Base-by-base conservation (phyloP, 208 protist genomes). In the Naegleria lovaniensis region DNA sequence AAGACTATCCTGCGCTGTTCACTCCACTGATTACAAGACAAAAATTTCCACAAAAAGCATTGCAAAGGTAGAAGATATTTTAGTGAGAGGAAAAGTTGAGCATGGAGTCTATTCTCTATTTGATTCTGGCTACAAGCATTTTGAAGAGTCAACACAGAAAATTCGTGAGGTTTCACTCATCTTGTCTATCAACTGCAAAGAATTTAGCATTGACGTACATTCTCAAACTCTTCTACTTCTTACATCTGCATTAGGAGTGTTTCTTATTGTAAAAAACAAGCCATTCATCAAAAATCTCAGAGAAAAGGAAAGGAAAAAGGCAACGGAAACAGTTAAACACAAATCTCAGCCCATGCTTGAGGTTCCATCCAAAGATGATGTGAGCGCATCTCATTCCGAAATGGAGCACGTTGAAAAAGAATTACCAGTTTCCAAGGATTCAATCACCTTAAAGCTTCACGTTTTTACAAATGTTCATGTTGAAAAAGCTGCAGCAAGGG, bases 381-480 rank as follows among this genome's bases (percentile, higher is more conserved):
- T 79, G 19, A 36, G 6, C 9, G 9, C 1, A 2, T 79, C 67
- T 36, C 13, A 19, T 13, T 9, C 13, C 6, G 67, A 79, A 79
- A 25, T 9, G 9, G 67, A 79, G 9, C 58, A 75, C 25, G 29
- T 19, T 29, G 67, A 79, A 79, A 79, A 79, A 79, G 29, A 79
- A 36, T 36, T 79, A 9, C 67, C 67, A 36, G 67, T 79, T 25
- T 36, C 19, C 16, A 25, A 79, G n/a, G 67, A 36, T 36, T 13
- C 19, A 79, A 33, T 79, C 19, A 33, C 36, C 29, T 25, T 79
- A 36, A 79, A 79, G n/a, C 67, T 79, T 0, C 19, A 79, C 36
- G 67, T 79, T 9, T 79, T 79, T 79, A 79, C 67, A 79, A 79
- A 79, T 79, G 67, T 79, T 36, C 19, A 79, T 79, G 67, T 79